Evolutionary conservation across 192 early-diverging fungal genomes (phyloP), one percentile per base, ranked within the genome.

Genomic region (Backusella australiensis): DNA sequence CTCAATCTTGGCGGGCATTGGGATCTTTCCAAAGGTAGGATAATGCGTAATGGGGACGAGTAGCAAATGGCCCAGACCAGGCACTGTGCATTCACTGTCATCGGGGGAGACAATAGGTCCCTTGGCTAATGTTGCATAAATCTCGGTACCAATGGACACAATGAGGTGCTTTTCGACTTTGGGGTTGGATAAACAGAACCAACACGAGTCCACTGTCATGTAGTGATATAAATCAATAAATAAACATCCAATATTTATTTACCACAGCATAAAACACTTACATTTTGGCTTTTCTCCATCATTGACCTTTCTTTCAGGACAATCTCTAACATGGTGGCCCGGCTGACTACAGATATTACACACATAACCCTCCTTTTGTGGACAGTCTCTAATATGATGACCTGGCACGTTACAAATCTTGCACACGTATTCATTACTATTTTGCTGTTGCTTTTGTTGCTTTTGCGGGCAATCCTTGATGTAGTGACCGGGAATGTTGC

Each of bases 151-250:
- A 81, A 98, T 93, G 1, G 92, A 89, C 2, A 92, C 89, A 78
- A 99, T 95, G 73, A 99, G 85, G 67, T 97, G 96, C 82, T 96
- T 95, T 77, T 93, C 94, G 29, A 97, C 83, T 44, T 93, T 91
- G 1, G 97, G 96, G 75, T 95, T 97, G 0, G 95, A 88, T 63
- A 99, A 84, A 80, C 97, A 99, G 82, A 99, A 99, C 97, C 97
- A 99, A 84, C 97, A 99, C 4, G 90, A 85, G 35, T 77, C 44
- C 19, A 83, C 81, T 85, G 69, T 15, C 14, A 21, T 39, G 38
- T 75, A 9, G 32, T 32, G 32, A 84, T 89, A 29, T 29, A 29
- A 29, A 29, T 29, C 49, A n/a, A 63, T 29, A 4, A 12, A 4
- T 1, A 3, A 12, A 59, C 8, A 29, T 26, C 4, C 11, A 7